These are phyloP conservation scores for Neonectria neomacrospora DNA, from an alignment of 2,329 filamentous ascomycete genomes.

Conservation along the genomic window DNA sequence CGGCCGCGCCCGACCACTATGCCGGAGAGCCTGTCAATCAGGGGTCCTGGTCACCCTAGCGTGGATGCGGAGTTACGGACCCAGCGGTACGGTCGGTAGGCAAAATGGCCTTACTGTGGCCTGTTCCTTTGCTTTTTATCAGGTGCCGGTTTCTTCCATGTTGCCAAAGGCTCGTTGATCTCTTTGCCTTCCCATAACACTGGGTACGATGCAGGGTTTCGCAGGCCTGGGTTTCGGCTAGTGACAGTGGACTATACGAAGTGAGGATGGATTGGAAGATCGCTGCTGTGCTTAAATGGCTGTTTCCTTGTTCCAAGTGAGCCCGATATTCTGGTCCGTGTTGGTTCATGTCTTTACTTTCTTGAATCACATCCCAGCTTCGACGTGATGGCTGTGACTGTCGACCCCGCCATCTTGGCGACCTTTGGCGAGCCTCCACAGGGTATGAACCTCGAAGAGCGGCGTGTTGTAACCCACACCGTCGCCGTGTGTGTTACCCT, in stretches of 20 bases:
- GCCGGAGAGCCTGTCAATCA: neutral
- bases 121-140: constrained; percentile 18
- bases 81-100: constrained; percentile 5
- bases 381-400: constrained; percentile 10
- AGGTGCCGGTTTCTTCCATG: constrained; percentile 13
- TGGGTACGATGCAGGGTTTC: constrained; percentile 8
- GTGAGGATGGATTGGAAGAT: neutral
- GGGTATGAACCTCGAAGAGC: constrained; percentile 10
- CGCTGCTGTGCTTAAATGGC: constrained; percentile 13
- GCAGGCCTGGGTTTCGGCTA: neutral
- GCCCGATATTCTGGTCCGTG: constrained; percentile 3
- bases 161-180: neutral
- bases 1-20: constrained; percentile 5
- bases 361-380: constrained; percentile 3
- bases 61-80: constrained; percentile 15
- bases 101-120: constrained; percentile 10
- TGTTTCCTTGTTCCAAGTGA: constrained; percentile 5
- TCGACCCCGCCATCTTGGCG: constrained; percentile 17
- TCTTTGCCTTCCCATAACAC: neutral
- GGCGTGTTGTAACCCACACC: constrained; percentile 9
- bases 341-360: constrained; percentile 6
- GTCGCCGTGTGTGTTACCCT: constrained; percentile 8
- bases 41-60: constrained; percentile 3
- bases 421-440: constrained; percentile 20
- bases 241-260: neutral